Evolutionary conservation across 2,329 filamentous ascomycete genomes (phyloP).

Genomic region (Lecanicillium sp.): DNA sequence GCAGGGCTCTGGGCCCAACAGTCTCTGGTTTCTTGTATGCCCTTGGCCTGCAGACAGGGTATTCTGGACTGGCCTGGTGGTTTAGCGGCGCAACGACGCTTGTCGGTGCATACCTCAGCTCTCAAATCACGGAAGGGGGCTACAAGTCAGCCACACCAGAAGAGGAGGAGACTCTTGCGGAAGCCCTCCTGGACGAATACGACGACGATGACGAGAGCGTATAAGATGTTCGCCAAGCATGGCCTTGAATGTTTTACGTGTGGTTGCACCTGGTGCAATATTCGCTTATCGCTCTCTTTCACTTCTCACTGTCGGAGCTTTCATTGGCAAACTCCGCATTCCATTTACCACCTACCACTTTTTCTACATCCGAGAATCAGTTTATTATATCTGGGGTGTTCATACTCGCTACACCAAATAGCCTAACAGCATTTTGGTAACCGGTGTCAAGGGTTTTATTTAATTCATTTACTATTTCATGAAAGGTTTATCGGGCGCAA

Average conservation of each 20-base stretch:
- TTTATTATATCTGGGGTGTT: conserved; percentile 1
- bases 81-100: conserved; percentile 70
- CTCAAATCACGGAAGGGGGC: conserved; percentile 63
- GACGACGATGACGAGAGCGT: conserved; percentile 22
- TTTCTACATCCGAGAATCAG: conserved; percentile 1
- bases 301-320: conserved; percentile 1
- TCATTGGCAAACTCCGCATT: conserved; percentile 4
- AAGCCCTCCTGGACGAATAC: conserved; percentile 23
- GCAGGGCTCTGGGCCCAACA: conserved; percentile 80
- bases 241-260: conserved; percentile 9
- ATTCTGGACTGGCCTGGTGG: conserved; percentile 93
- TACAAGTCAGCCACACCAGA: conserved; percentile 32
- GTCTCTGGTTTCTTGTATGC: conserved; percentile 81
- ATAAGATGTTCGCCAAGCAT: conserved; percentile 12
- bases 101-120: conserved; percentile 65
- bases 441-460: no score
- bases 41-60: conserved; percentile 68
- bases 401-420: no score
- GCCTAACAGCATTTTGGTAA: no score
- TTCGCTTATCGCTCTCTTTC: background rate
- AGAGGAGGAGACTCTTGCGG: conserved; percentile 30
- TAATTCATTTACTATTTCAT: no score
- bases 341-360: background rate
- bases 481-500: no score
- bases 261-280: no score